Evolutionary conservation across 1,284 basidiomycete genomes (phyloP).

Genomic region (Gomphus bonarii): DNA sequence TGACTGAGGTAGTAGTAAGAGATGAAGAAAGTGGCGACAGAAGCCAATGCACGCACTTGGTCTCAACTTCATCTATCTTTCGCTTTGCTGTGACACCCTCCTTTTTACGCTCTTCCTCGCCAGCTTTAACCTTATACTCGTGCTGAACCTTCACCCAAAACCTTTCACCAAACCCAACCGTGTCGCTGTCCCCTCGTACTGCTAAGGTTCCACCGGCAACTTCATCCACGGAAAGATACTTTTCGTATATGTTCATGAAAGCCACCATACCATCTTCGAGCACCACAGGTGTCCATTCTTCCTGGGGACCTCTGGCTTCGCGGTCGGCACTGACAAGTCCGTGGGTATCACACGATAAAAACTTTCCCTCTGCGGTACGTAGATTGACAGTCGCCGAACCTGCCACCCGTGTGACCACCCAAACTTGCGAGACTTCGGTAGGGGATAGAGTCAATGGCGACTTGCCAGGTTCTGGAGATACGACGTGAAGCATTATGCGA

Average conservation of each 20-base stretch:
- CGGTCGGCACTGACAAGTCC: slow-evolving; percentile 73
- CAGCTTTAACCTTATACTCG: slow-evolving; percentile 82
- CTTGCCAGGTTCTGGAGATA: slow-evolving; percentile 24
- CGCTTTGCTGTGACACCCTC: slow-evolving; percentile 37
- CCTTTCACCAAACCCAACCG: slow-evolving; percentile 68
- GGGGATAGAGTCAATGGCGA: slow-evolving; percentile 54
- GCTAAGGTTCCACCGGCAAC: slow-evolving; percentile 65
- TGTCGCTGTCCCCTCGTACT: slow-evolving; percentile 75
- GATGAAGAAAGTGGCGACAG: not conserved
- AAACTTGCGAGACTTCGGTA: slow-evolving; percentile 74
- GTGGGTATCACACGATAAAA: slow-evolving; percentile 74
- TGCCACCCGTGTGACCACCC: slow-evolving; percentile 77
- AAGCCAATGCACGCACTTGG: slow-evolving; percentile 46
- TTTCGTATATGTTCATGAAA: slow-evolving; percentile 79
- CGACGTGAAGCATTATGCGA: slow-evolving; percentile 47
- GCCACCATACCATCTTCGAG: slow-evolving; percentile 72
- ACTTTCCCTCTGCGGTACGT: slow-evolving; percentile 78
- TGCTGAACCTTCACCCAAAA: slow-evolving; percentile 87
- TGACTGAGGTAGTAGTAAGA: slow-evolving; percentile 35
- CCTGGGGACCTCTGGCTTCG: slow-evolving; percentile 77
- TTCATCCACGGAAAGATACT: slow-evolving; percentile 73
- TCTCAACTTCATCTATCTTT: slow-evolving; percentile 55
- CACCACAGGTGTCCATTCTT: slow-evolving; percentile 77
- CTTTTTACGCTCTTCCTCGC: slow-evolving; percentile 72
- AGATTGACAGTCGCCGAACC: slow-evolving; percentile 74